Conservation (phyloP, 306 rosid species). For the Gillenia trifoliata region DNA sequence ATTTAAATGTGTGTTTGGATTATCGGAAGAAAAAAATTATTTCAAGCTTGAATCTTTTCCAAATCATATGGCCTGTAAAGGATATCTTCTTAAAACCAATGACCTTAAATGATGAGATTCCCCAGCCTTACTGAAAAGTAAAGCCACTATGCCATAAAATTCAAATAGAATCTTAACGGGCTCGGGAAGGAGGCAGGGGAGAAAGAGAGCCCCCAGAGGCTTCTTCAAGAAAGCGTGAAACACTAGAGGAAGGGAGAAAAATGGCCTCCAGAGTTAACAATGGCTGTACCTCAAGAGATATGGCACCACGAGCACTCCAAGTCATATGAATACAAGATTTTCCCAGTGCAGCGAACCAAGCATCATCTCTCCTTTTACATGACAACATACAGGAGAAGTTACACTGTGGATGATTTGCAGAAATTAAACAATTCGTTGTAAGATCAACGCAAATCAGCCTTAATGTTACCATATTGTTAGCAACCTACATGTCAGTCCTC, state of each 20-base stretch:
- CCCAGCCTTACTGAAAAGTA: constrained; percentile 17
- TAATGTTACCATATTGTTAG: not conserved
- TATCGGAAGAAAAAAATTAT: not conserved
- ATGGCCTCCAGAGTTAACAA: not conserved
- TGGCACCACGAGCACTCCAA: constrained; percentile 79
- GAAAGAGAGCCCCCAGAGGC: not conserved
- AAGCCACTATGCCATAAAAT: constrained; percentile 7
- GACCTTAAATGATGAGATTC: not conserved
- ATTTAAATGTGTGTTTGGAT: too few species aligned
- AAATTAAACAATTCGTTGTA: not conserved
- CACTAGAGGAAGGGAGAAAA: not conserved
- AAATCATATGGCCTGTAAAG: constrained; percentile 1
- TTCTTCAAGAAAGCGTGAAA: not conserved
- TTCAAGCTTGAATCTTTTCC: constrained; percentile 5
- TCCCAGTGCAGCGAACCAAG: constrained; percentile 92
- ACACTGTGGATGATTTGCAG: not conserved
- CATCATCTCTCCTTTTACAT: constrained; percentile 70
- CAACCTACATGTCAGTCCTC: not conserved
- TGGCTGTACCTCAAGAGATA: constrained; percentile 72
- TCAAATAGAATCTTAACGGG: not conserved
- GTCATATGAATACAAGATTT: constrained; percentile 87
- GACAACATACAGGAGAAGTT: constrained; percentile 16
- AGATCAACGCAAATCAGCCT: not conserved
- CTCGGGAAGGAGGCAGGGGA: not conserved
- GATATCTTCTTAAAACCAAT: not conserved